Conservation (phyloP, 768 basidiomycete species). For the Boletus rex-veris region DNA sequence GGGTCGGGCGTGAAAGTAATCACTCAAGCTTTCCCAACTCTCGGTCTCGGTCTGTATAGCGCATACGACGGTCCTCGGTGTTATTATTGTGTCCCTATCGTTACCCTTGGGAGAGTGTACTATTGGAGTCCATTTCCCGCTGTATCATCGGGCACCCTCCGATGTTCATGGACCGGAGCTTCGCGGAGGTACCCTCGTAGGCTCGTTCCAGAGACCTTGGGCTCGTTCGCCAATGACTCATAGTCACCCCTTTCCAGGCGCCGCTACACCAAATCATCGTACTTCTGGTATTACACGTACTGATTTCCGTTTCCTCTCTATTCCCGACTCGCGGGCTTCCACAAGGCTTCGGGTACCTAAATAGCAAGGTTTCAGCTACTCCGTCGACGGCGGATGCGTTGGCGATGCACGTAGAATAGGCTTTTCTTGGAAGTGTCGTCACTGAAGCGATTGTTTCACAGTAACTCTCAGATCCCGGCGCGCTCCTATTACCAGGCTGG, state of each 20-base stretch:
- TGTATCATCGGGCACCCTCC: background rate
- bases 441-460: background rate
- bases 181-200: background rate
- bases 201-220: background rate
- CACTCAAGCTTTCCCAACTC: background rate
- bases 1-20: background rate
- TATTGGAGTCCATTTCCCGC: background rate
- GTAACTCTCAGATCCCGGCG: background rate
- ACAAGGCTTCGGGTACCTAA: constrained; percentile 10
- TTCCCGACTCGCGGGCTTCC: constrained; percentile 15
- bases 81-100: constrained; percentile 3
- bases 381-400: constrained; percentile 29
- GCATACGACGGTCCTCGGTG: constrained; percentile 2
- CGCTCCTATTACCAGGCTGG: background rate
- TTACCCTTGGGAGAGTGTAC: background rate
- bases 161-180: background rate
- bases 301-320: constrained; percentile 18
- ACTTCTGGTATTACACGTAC: constrained; percentile 3
- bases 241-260: constrained; percentile 1
- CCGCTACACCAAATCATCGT: background rate
- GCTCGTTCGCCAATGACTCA: constrained; percentile 1
- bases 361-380: constrained; percentile 2
- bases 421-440: background rate
- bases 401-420: constrained; percentile 10
- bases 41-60: background rate